Conservation (phyloP, 768 basidiomycete genomes). For the Suillus variegatus region DNA sequence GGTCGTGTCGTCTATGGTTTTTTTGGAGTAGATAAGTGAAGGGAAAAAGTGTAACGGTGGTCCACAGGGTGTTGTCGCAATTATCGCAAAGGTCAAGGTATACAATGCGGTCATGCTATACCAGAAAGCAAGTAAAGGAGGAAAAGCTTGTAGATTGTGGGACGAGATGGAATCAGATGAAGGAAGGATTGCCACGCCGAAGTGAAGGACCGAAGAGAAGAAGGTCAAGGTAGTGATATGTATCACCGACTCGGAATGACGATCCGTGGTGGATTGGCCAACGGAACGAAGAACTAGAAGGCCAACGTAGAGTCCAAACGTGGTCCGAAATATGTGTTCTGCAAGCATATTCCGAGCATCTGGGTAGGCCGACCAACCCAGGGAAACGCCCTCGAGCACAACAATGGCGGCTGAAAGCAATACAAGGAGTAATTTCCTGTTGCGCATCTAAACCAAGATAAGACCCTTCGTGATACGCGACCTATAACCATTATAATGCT, state of each 20-base stretch:
- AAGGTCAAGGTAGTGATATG: slow-evolving; percentile 63
- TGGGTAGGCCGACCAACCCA: slow-evolving; percentile 48
- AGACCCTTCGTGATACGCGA: not conserved
- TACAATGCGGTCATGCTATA: slow-evolving; percentile 55
- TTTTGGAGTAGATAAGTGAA: slow-evolving; percentile 74
- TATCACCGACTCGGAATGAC: slow-evolving; percentile 50
- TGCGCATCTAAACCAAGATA: slow-evolving; percentile 2
- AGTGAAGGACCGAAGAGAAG: slow-evolving; percentile 46
- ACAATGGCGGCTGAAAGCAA: slow-evolving; percentile 47
- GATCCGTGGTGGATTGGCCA: slow-evolving; percentile 39
- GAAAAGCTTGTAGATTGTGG: slow-evolving; percentile 22
- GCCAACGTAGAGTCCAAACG: slow-evolving; percentile 62
- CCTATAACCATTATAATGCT: slow-evolving; percentile 17
- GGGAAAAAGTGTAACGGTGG: slow-evolving; percentile 75
- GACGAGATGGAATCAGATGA: slow-evolving; percentile 37
- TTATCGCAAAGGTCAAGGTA: slow-evolving; percentile 42
- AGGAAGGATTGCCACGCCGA: slow-evolving; percentile 59
- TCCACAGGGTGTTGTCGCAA: slow-evolving; percentile 61
- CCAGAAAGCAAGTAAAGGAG: slow-evolving; percentile 44
- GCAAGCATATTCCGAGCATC: slow-evolving; percentile 36
- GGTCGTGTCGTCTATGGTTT: slow-evolving; percentile 58
- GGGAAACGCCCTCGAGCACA: slow-evolving; percentile 49
- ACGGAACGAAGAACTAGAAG: slow-evolving; percentile 54
- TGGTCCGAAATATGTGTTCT: slow-evolving; percentile 6
- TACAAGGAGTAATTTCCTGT: slow-evolving; percentile 53